A percentile compares a stretch with the other conserved stretches of the same genome.
phyloP scores from a whole-genome alignment of 2,329 filamentous ascomycete genomes.

The Penicillium rolfsii region DNA sequence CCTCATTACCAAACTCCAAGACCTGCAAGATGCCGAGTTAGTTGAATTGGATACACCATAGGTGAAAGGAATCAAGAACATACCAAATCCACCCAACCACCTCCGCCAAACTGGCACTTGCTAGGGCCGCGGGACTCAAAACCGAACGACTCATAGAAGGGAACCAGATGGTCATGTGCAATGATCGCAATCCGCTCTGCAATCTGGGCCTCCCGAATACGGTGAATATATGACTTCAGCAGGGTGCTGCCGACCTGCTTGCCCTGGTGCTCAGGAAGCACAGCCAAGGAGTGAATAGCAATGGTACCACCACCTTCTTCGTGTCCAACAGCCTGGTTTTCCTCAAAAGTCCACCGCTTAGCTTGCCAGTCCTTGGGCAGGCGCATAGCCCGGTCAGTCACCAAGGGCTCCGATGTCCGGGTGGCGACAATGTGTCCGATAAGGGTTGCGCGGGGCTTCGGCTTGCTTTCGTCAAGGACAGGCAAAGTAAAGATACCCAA shows the following conservation, averaged over 20 bases:
- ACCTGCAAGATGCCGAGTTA: conserved; percentile 25
- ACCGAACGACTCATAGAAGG: conserved; percentile 76
- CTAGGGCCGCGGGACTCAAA: conserved; percentile 72
- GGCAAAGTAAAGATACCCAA: conserved; percentile 75
- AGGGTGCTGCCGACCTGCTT: conserved; percentile 74
- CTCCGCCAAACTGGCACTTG: conserved; percentile 72
- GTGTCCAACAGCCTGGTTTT: conserved; percentile 63
- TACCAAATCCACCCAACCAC: conserved; percentile 83
- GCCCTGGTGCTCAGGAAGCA: conserved; percentile 74
- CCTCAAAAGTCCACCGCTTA: conserved; percentile 44
- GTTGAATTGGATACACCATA: neutral
- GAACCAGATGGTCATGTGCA: conserved; percentile 72
- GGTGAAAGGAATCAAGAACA: conserved; percentile 26
- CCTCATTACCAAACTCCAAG: conserved; percentile 33
- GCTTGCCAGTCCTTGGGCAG: conserved; percentile 69
- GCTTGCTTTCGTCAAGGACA: conserved; percentile 56
- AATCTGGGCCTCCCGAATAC: conserved; percentile 70
- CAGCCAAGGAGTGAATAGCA: conserved; percentile 79
- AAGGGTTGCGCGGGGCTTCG: conserved; percentile 65
- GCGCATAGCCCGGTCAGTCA: conserved; percentile 78
- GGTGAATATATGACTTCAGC: conserved; percentile 75
- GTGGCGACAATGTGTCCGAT: conserved; percentile 80
- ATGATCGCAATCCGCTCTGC: conserved; percentile 76
- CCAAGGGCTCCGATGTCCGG: conserved; percentile 62
- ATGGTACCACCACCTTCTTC: conserved; percentile 74